These are phyloP conservation scores for Hyaloperonospora brassicae DNA, from an alignment of 352 stramenopile species.

Conservation along the genomic window DNA sequence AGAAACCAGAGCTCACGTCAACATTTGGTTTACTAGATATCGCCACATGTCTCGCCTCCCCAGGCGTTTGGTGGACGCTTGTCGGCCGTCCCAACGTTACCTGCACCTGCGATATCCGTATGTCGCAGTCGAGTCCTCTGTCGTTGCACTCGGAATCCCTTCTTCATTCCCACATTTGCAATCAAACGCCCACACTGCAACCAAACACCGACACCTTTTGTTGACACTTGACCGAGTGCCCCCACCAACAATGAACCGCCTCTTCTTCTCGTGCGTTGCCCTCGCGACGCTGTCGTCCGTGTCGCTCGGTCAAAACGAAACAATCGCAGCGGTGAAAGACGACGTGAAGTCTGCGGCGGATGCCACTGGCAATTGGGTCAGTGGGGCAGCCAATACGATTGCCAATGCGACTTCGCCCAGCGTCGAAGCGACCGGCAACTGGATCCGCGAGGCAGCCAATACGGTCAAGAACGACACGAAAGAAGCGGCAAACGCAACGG, in stretches of 20 bases:
- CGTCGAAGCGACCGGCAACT: slow-evolving; percentile 14
- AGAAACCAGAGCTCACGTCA: no score
- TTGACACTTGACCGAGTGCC: not conserved
- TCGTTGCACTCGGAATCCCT: no score
- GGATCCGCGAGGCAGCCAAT: slow-evolving; percentile 10
- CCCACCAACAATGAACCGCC: slow-evolving; percentile 16
- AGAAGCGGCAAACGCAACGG: slow-evolving; percentile 10
- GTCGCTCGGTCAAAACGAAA: slow-evolving; percentile 3
- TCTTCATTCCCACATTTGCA: no score
- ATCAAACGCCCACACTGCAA: no score
- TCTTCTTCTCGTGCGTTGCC: slow-evolving; percentile 14
- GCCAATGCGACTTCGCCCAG: slow-evolving; percentile 8
- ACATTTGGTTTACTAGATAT: no score
- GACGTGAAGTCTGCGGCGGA: slow-evolving; percentile 13
- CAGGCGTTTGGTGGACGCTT: no score
- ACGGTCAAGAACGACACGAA: slow-evolving; percentile 15
- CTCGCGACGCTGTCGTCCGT: slow-evolving; percentile 11
- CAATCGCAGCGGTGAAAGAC: slow-evolving; percentile 7
- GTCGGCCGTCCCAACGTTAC: no score
- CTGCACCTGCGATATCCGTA: no score
- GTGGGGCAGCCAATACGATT: slow-evolving; percentile 4
- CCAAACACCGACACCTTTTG: slow-evolving; percentile 1
- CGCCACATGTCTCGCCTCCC: no score
- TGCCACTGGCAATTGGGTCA: slow-evolving; percentile 10
- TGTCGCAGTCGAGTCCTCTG: no score